A percentile compares a stretch with the other conserved stretches of the same genome.
Conservation (phyloP, 129 eudicot genomes). For the Rutidosis leptorrhynchoides region DNA sequence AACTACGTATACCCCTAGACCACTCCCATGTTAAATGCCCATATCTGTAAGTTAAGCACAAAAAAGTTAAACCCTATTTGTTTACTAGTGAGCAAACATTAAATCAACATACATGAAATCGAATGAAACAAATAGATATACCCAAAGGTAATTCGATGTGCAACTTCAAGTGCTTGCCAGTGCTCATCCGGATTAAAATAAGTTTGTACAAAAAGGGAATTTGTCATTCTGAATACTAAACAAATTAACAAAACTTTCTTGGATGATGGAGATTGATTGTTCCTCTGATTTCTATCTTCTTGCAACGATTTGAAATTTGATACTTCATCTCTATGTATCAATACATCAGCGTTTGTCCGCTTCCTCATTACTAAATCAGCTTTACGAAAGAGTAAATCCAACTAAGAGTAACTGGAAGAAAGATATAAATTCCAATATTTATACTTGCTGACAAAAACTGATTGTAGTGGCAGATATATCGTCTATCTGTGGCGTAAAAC, state of each 20-base stretch:
- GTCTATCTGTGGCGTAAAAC: slow-evolving; percentile 14
- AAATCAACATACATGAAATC: neutral
- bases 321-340: slow-evolving; percentile 23
- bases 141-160: slow-evolving; percentile 84
- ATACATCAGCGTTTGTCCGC: slow-evolving; percentile 32
- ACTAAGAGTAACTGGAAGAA: neutral
- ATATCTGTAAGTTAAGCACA: slow-evolving; percentile 46
- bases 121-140: slow-evolving; percentile 13
- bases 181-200: slow-evolving; percentile 98
- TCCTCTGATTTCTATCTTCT: slow-evolving; percentile 28
- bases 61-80: slow-evolving; percentile 19
- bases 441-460: neutral
- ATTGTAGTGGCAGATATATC: neutral
- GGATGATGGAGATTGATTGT: slow-evolving; percentile 32
- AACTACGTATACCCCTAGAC: slow-evolving; percentile 83
- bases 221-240: slow-evolving; percentile 47
- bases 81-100: neutral
- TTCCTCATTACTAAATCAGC: slow-evolving; percentile 42
- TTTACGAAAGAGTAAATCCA: slow-evolving; percentile 12
- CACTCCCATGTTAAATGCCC: slow-evolving; percentile 99
- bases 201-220: slow-evolving; percentile 82
- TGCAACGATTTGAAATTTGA: slow-evolving; percentile 22
- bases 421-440: neutral
- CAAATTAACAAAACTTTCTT: slow-evolving; percentile 54
- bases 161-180: slow-evolving; percentile 99